Evolutionary conservation across 176 grass and related monocot species (phyloP), one percentile per base, ranked within the genome.

Genomic region (Raddia guianensis): DNA sequence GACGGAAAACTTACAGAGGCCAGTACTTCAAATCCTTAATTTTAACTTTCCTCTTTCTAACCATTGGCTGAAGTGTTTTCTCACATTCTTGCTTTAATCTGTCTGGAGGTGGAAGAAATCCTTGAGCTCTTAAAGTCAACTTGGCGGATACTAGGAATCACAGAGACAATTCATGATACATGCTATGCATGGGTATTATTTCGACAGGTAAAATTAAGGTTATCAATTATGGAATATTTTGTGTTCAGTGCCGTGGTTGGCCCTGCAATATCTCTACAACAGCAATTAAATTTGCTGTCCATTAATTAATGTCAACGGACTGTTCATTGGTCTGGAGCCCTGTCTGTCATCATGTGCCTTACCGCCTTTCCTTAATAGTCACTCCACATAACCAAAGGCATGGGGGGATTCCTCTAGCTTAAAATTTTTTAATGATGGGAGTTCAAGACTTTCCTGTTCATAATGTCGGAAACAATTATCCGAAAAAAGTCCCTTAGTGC

Each of bases 181-280:
- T 98, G 96, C 75, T 95, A 98, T 68, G 88, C 88, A 87, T 98
- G 96, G 96, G 93, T 98, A 70, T 95, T 98, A 76, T 98, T 98
- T 84, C 92, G 90, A 42, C 96, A 98, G 92, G 96, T 98, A 91
- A 84, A 82, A 78, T 72, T 54, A 78, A 63, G 9, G 45, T 37
- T 80, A 80, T 20, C 37, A 15, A 75, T 55, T 19, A 66, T 80
- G 45, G 16, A 69, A 58, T 85, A 87, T 82, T 82, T 12, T 12
- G 18, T 58, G 43, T 34, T 62, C 32, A 40, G 5, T 45, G 46
- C 47, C 68, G 5, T 35, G 9, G 32, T 74, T 35, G 49, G 44
- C 70, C 51, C n/a, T 69, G 75, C 55, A 63, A 63, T 64, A 80
- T 71, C 55, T 62, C 52, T 72, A 70, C 27, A 49, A 65, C 50